Percentiles rank a stretch among this genome's conserved stretches.
Evolutionary conservation across 2,329 filamentous ascomycete genomes (phyloP).

Genomic region (Bipolaris oryzae): DNA sequence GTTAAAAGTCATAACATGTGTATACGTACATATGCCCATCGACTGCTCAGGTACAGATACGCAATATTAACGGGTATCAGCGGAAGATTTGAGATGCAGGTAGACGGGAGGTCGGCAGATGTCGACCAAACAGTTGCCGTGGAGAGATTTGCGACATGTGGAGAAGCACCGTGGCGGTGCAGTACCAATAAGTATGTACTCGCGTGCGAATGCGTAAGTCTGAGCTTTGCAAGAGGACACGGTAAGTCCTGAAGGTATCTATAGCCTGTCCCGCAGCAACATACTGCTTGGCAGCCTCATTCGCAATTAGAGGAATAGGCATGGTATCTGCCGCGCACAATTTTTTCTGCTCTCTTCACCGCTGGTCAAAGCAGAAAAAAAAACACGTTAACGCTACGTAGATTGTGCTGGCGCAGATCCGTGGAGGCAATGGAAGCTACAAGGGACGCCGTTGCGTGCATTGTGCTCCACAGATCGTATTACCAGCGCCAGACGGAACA

Average conservation of each 20-base stretch:
- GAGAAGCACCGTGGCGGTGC: constrained; percentile 15
- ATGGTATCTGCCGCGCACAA: neutral
- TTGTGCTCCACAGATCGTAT: constrained; percentile 25
- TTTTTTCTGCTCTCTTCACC: constrained; percentile 2
- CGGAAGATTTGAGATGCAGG: constrained; percentile 9
- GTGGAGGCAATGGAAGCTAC: constrained; percentile 7
- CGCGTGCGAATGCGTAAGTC: constrained; percentile 1
- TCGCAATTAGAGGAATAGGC: neutral
- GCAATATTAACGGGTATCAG: constrained; percentile 10
- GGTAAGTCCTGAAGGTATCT: neutral
- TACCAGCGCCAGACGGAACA: constrained; percentile 14
- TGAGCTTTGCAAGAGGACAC: constrained; percentile 1
- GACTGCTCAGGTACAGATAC: constrained; percentile 10
- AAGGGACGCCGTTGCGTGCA: constrained; percentile 23
- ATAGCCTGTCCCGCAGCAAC: neutral
- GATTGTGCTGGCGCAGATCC: constrained; percentile 10
- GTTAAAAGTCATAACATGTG: constrained; percentile 4
- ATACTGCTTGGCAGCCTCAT: neutral
- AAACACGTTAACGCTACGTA: constrained; percentile 3
- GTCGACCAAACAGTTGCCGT: constrained; percentile 5
- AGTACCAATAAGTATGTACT: neutral
- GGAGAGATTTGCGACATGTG: constrained; percentile 5
- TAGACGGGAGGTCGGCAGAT: constrained; percentile 2
- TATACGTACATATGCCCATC: neutral
- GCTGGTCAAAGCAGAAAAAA: constrained; percentile 1